These are phyloP conservation scores for Wallemia hederae DNA, from an alignment of 1,284 basidiomycete species.

Conservation along the genomic window DNA sequence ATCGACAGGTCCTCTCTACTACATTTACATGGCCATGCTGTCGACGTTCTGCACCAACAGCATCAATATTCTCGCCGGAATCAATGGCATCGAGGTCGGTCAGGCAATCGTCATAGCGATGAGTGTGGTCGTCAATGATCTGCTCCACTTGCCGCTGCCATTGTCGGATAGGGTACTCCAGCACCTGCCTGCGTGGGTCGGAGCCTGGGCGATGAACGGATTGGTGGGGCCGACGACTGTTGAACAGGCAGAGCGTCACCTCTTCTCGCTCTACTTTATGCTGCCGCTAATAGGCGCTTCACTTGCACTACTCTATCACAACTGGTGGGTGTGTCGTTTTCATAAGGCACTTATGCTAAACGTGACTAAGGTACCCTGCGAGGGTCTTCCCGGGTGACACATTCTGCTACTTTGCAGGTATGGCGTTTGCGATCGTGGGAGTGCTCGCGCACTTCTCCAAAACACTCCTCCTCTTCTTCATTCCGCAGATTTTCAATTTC, in stretches of 20 bases:
- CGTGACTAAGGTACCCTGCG: conserved; percentile 52
- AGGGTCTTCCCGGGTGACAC: conserved; percentile 89
- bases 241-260: conserved; percentile 63
- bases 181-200: not conserved
- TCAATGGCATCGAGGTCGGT: conserved; percentile 81
- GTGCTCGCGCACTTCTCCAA: conserved; percentile 94
- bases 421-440: conserved; percentile 86
- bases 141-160: conserved; percentile 46
- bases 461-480: conserved; percentile 81
- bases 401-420: conserved; percentile 85
- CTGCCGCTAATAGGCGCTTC: conserved; percentile 73
- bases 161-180: not conserved
- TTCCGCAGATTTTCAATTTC: conserved; percentile 96
- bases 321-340: conserved; percentile 32
- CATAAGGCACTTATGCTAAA: not conserved
- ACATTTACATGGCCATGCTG: conserved; percentile 79
- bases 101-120: conserved; percentile 78
- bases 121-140: conserved; percentile 69
- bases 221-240: conserved; percentile 29
- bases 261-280: conserved; percentile 91
- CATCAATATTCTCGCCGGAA: conserved; percentile 95
- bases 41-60: conserved; percentile 94
- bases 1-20: conserved; percentile 60
- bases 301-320: conserved; percentile 64
- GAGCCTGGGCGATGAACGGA: conserved; percentile 17